Evolutionary conservation across 1,284 basidiomycete species (phyloP), one percentile per base, ranked within the genome.

Genomic region (Boletellus deceptivus): DNA sequence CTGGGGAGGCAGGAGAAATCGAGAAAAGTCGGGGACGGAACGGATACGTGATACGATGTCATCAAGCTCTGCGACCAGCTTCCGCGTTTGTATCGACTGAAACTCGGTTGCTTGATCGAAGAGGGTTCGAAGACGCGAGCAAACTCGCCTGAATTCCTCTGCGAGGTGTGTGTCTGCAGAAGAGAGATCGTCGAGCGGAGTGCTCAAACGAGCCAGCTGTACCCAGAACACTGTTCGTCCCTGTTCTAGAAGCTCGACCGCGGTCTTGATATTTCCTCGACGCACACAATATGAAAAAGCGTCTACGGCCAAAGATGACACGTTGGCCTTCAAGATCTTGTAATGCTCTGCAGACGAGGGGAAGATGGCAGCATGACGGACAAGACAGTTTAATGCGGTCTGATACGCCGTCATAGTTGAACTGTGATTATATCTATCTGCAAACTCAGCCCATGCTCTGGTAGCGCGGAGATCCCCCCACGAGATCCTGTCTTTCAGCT

Each of bases 211-310:
- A n/a, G 27, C 27, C 6, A 55, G 27, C 27, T 59, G 58, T 1
- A 31, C 48, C 58, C 57, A 59, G 22, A 59, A 59, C 1, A 59
- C 40, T n/a, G 40, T 43, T n/a, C 51, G 43, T 3, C 49, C 54
- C n/a, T 59, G 54, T n/a, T 59, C 57, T 24, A 56, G 37, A n/a
- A 59, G 43, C 18, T 59, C 54, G 11, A 49, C 33, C 3, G 51
- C 57, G 5, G 10, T 31, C 5, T 27, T 57, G 16, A 41, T 17
- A n/a, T 42, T 14, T 7, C 27, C 44, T 2, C 25, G 40, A 24
- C 51, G 50, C 29, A 58, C 6, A 35, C 50, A 50, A n/a, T 39
- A 56, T 11, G 54, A 59, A 34, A 56, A 56, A 10, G 54, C 48
- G 18, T 59, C 57, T 4, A 49, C 45, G 1, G 44, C 55, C 24